Conservation (phyloP, 2,329 filamentous ascomycete species). For the Ophiocordyceps camponoti-rufipedis region DNA sequence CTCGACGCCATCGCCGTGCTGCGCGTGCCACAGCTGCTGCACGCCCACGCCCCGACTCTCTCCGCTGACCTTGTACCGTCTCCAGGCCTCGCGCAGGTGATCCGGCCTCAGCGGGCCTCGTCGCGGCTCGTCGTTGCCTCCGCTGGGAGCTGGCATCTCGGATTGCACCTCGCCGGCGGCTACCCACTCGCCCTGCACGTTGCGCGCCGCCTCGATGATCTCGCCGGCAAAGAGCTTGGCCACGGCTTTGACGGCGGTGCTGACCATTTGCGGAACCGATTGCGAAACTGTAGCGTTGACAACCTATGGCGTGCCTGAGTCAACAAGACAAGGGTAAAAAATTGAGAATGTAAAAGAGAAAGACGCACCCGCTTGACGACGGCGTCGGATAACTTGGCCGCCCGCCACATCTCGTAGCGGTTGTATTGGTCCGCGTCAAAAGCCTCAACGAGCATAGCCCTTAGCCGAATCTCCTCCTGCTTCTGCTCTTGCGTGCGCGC, state of each 20-base stretch:
- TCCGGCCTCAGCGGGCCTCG: conserved; percentile 51
- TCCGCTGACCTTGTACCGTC: conserved; percentile 44
- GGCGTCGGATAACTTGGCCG: conserved; percentile 47
- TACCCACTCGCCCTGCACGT: conserved; percentile 56
- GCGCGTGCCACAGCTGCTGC: conserved; percentile 40
- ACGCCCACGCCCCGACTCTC: conserved; percentile 46
- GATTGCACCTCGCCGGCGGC: conserved; percentile 38
- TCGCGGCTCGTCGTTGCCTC: conserved; percentile 14
- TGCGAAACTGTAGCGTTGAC: conserved; percentile 70
- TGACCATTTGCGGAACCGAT: conserved; percentile 54
- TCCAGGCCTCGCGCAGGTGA: conserved; percentile 54
- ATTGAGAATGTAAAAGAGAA: background rate
- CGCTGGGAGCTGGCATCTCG: conserved; percentile 25
- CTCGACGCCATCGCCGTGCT: conserved; percentile 40
- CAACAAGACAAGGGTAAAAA: background rate
- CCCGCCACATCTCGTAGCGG: conserved; percentile 53
- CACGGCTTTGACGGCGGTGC: conserved; percentile 57
- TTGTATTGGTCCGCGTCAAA: conserved; percentile 50
- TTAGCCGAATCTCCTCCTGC: conserved; percentile 37
- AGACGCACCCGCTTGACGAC: conserved; percentile 47
- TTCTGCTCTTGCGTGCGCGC: conserved; percentile 49
- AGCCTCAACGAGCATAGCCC: conserved; percentile 42
- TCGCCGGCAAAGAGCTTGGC: conserved; percentile 64
- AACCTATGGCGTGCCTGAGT: conserved; percentile 19
- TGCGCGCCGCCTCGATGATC: conserved; percentile 52